Percentiles rank a stretch among this genome's conserved stretches.
These are phyloP conservation scores for Zarea fungicola DNA, from an alignment of 2,329 filamentous ascomycete genomes.

Conservation along the genomic window DNA sequence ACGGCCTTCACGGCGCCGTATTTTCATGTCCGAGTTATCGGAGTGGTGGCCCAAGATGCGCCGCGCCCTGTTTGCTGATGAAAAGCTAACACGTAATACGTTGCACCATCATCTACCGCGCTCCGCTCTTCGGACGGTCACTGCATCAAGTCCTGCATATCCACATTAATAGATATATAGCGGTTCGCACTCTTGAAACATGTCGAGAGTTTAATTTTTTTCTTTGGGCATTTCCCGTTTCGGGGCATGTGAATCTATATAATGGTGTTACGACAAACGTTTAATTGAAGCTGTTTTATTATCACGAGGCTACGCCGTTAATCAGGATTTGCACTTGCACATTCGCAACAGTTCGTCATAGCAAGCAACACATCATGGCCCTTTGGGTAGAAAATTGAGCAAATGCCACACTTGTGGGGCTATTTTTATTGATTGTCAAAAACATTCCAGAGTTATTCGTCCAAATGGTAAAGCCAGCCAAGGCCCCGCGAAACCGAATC, in stretches of 20 bases:
- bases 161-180: conserved; percentile 11
- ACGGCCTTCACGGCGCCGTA: conserved; percentile 25
- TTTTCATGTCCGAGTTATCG: conserved; percentile 8
- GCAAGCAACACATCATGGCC: not conserved
- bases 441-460: not conserved
- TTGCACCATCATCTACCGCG: not conserved
- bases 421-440: not conserved
- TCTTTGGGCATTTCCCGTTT: too few relatives aligned
- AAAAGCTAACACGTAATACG: conserved; percentile 7
- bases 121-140: conserved; percentile 5
- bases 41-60: conserved; percentile 1
- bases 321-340: too few relatives aligned
- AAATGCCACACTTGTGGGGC: not conserved
- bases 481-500: too few relatives aligned
- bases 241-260: too few relatives aligned
- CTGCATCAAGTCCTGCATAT: not conserved
- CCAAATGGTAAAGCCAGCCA: too few relatives aligned
- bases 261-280: too few relatives aligned
- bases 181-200: conserved; percentile 3
- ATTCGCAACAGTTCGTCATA: too few relatives aligned
- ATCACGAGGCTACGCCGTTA: too few relatives aligned
- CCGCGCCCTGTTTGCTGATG: not conserved
- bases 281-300: too few relatives aligned
- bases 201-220: too few relatives aligned
- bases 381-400: not conserved